A percentile compares a stretch with the other conserved stretches of the same genome.
Evolutionary conservation across 805 yeast genomes (phyloP).

Genomic region (Teunomyces pallodes): DNA sequence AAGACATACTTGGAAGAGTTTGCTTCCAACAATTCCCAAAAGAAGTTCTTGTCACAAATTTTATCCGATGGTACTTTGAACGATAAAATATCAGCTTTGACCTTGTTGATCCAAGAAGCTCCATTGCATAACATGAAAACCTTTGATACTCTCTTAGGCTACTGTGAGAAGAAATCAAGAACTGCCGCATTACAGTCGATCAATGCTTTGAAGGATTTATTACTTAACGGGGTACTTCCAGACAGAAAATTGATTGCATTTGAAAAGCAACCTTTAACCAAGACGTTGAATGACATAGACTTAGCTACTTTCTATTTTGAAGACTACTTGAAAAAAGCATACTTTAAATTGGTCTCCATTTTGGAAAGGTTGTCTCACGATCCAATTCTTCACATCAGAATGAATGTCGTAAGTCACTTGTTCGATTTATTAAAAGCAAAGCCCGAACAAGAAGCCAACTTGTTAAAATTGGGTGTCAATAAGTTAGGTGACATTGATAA

Average conservation of each 20-base stretch:
- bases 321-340: constrained; percentile 77
- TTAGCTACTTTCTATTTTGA: constrained; percentile 82
- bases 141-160: constrained; percentile 69
- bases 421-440: constrained; percentile 78
- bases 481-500: constrained; percentile 92
- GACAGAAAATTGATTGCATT: constrained; percentile 79
- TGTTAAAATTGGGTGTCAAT: constrained; percentile 84
- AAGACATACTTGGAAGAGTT: constrained; percentile 67
- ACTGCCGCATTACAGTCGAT: constrained; percentile 90
- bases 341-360: constrained; percentile 70
- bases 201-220: constrained; percentile 84
- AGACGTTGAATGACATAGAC: constrained; percentile 40
- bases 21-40: constrained; percentile 73
- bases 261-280: constrained; percentile 64
- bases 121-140: constrained; percentile 88
- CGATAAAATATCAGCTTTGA: constrained; percentile 93
- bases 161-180: constrained; percentile 88
- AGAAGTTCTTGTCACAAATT: constrained; percentile 83
- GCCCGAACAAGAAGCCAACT: constrained; percentile 95
- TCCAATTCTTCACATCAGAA: constrained; percentile 83
- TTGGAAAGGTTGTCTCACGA: constrained; percentile 86
- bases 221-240: constrained; percentile 79
- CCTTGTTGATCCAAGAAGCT: constrained; percentile 90
- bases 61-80: constrained; percentile 88
- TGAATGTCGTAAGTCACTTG: constrained; percentile 70